Evolutionary conservation across 139 green algal species (phyloP).

Genomic region (Edaphochlamys debaryana): DNA sequence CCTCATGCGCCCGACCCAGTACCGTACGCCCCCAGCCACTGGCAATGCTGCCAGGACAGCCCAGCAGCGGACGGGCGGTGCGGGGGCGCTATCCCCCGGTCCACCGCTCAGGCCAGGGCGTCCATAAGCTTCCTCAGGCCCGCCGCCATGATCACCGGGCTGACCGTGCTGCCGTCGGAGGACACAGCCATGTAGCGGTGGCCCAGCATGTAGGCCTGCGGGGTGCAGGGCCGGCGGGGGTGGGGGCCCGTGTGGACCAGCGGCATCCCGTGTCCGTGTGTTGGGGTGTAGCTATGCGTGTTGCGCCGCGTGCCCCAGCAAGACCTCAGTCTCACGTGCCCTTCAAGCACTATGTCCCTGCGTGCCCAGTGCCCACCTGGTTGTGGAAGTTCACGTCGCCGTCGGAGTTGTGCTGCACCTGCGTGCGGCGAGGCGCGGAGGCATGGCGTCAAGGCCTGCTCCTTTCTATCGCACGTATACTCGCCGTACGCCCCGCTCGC

Average conservation of each 20-base stretch:
- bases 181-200: constrained; percentile 17
- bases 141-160: background rate
- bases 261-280: no score
- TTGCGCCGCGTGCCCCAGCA: background rate
- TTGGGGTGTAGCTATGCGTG: background rate
- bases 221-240: background rate
- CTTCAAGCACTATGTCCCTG: background rate
- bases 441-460: background rate
- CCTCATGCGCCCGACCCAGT: no score
- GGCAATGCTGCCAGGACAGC: no score
- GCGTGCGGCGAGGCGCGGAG: background rate
- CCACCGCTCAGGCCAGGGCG: no score
- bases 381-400: constrained; percentile 53
- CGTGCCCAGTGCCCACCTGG: background rate
- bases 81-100: no score
- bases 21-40: no score
- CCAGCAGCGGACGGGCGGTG: no score
- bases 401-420: constrained; percentile 44
- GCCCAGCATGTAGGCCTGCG: constrained; percentile 20
- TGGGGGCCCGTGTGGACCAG: no score
- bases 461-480: background rate
- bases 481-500: background rate
- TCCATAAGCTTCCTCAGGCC: constrained; percentile 19
- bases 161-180: background rate
- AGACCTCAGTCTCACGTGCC: background rate